Evolutionary conservation across 345 rosid genomes (phyloP), one percentile per base, ranked within the genome.

Genomic region (Camelina hispida): DNA sequence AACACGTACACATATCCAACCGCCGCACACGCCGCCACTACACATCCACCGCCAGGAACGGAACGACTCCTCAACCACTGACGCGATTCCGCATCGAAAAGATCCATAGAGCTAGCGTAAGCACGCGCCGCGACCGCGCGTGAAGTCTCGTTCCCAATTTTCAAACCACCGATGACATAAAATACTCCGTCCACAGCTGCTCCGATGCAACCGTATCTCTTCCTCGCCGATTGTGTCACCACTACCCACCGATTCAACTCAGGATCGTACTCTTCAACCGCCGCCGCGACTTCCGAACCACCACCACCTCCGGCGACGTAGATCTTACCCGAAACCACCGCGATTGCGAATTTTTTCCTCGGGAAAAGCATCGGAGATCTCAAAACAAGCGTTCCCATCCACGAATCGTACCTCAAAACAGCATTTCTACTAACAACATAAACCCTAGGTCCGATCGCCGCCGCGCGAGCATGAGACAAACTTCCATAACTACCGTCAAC

Each of bases 11-110:
- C 71, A 51, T 72, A 68, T 14, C 94, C 96, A 3, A 43, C 79
- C 9, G 88, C 85, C 0, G 93, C 90, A 50, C 98, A 91, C 0
- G 97, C 97, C 14, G 93, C 96, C 62, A 91, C 93, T 11, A 86
- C 97, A 76, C 97, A 91, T 9, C 98, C 98, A 3, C 98, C 98
- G 3, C 94, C 90, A 0, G 97, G 97, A 8, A 93, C 86, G 1
- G 91, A 78, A 22, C 96, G 85, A 61, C 96, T 88, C 50, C 94
- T 83, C 71, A 93, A 69, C 98, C 98, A 93, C 8, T 30, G 82
- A 12, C 90, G 71, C 35, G 87, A 77, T 68, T 83, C 80, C 75
- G 87, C 94, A 34, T 93, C 96, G 67, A 80, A 91, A 54, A 93
- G 76, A 79, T 91, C 98, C 97, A 93, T 93, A 0, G 97, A 88